Evolutionary conservation across 2,329 filamentous ascomycete genomes (phyloP), one percentile per base, ranked within the genome.

Genomic region (Rutstroemia sydowiana): DNA sequence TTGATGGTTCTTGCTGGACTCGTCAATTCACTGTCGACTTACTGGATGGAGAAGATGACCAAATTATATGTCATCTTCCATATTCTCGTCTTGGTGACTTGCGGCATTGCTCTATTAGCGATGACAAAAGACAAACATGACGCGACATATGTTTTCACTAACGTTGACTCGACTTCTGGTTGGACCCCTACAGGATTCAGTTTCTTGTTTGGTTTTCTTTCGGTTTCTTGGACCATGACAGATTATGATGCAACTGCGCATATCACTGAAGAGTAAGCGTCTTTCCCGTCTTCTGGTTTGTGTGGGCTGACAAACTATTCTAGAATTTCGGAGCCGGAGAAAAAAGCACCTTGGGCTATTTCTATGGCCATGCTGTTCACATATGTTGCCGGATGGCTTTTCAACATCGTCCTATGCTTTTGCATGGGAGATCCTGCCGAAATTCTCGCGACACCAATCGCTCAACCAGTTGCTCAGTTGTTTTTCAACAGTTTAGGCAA

Each of bases 161-260:
- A 79, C 47, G 70, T 79, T 46, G 69, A 75, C 41, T 69, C 74
- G 2, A 65, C 65, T 21, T 77, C 73, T 0, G 78, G 78, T 32
- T 82, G 78, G 78, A 68, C 60, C 0, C 77, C 77, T 0, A 65
- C 71, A 2, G 77, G 77, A 20, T 80, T 75, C 63, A 75, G 74
- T 3, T 81, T 78, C 61, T 61, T 80, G n/a, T 80, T 81, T 54
- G 78, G 78, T n/a, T 80, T 79, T 61, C 66, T 82, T 23, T 77
- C 75, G 2, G 78, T 79, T 34, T 73, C 73, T 18, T 82, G 78
- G 78, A 80, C 76, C 49, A 81, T 81, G 77, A 81, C 76, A 3
- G 73, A 76, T 59, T 77, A 76, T 61, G 75, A 73, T 61, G 70
- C 70, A 9, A 69, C 67, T n/a, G 66, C 67, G 11, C 66, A 69